Percentiles rank a stretch among this genome's conserved stretches.
These are phyloP conservation scores for Candida maesae DNA, from an alignment of 805 yeast genomes.

Conservation along the genomic window DNA sequence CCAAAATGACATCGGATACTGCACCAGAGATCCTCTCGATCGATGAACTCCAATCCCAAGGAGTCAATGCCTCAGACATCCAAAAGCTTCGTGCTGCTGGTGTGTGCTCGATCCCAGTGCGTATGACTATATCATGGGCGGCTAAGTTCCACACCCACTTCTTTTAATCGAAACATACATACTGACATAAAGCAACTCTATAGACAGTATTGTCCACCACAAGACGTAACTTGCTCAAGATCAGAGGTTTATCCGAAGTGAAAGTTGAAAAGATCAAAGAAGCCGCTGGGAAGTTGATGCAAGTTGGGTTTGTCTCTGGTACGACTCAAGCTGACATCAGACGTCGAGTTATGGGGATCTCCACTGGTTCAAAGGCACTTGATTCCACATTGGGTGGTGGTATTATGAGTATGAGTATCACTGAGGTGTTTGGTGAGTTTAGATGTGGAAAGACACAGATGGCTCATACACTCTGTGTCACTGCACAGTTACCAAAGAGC, in stretches of 20 bases:
- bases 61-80: constrained; percentile 70
- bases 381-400: constrained; percentile 75
- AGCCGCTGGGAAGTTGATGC: constrained; percentile 63
- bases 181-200: not conserved
- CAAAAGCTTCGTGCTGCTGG: constrained; percentile 65
- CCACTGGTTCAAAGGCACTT: constrained; percentile 70
- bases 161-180: no score
- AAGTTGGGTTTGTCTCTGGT: constrained; percentile 72
- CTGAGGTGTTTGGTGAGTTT: constrained; percentile 79
- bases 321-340: constrained; percentile 62
- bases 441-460: constrained; percentile 81
- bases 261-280: constrained; percentile 75
- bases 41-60: constrained; percentile 58
- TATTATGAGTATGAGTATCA: constrained; percentile 68
- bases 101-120: constrained; percentile 60
- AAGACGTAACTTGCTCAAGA: constrained; percentile 57
- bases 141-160: no score
- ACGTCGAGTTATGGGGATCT: constrained; percentile 56
- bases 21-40: constrained; percentile 31
- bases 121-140: no score
- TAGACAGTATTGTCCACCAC: constrained; percentile 57
- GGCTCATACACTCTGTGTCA: constrained; percentile 75
- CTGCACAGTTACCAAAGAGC: constrained; percentile 61
- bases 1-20: constrained; percentile 13
- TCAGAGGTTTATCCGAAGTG: constrained; percentile 71